phyloP scores from a whole-genome alignment of 1,284 basidiomycete genomes.

The Fomes fomentarius region DNA sequence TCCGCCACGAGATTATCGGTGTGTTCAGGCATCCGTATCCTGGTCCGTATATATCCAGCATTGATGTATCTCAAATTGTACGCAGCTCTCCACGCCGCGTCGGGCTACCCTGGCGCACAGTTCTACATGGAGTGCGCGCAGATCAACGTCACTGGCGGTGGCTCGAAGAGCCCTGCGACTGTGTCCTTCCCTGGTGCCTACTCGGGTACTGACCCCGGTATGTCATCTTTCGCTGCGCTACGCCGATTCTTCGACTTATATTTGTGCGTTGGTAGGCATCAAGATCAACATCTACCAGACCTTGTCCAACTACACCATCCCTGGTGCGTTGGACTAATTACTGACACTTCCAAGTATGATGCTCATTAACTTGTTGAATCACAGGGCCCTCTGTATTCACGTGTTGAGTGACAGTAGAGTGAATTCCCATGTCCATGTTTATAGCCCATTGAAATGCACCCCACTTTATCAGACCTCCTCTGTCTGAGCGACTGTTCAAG shows the following conservation, averaged over 20 bases:
- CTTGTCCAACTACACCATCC: slow-evolving; percentile 20
- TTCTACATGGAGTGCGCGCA: slow-evolving; percentile 60
- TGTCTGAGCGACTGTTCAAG: too few relatives aligned
- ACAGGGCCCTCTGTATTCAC: neutral
- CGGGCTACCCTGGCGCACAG: slow-evolving; percentile 53
- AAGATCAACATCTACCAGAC: slow-evolving; percentile 27
- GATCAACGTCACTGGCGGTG: slow-evolving; percentile 51
- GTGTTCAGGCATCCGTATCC: neutral
- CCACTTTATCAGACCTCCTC: too few relatives aligned
- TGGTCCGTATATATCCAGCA: neutral
- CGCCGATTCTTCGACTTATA: neutral
- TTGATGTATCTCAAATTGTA: slow-evolving; percentile 26
- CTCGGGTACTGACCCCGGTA: slow-evolving; percentile 33
- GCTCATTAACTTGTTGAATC: too few relatives aligned
- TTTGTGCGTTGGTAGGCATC: slow-evolving; percentile 16
- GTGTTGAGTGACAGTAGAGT: neutral
- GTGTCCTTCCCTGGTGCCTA: slow-evolving; percentile 56
- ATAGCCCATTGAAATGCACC: too few relatives aligned
- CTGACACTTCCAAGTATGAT: too few relatives aligned
- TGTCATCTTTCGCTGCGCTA: neutral
- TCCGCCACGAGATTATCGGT: slow-evolving; percentile 58
- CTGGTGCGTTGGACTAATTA: neutral
- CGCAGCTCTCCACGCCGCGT: slow-evolving; percentile 46
- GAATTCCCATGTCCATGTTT: neutral
- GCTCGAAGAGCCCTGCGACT: slow-evolving; percentile 45